A percentile compares a stretch with the other conserved stretches of the same genome.
Evolutionary conservation across 371 early-diverging fungal genomes (phyloP).

Genomic region (Haplosporangium sp.): DNA sequence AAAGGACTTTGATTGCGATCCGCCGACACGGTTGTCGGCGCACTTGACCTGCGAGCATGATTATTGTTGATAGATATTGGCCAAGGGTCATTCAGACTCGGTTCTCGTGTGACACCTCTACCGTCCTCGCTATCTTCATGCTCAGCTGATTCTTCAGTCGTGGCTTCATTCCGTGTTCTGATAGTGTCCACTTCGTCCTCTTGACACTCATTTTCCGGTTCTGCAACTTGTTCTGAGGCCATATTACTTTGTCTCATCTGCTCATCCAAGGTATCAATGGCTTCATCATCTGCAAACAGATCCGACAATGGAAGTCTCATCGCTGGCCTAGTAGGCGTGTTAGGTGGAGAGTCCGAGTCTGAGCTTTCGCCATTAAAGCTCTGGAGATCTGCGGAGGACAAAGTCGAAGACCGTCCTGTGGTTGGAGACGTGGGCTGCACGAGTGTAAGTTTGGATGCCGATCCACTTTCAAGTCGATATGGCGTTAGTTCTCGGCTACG

Average conservation of each 20-base stretch:
- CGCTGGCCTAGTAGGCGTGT: neutral
- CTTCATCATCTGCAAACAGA: neutral
- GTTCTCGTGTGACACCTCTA: neutral
- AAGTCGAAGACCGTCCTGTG: conserved; percentile 10
- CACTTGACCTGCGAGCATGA: conserved; percentile 11
- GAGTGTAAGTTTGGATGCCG: conserved; percentile 21
- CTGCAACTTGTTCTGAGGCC: no score
- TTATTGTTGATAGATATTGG: neutral
- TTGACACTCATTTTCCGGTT: no score
- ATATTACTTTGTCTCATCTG: neutral
- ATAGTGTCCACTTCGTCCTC: no score
- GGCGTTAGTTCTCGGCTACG: neutral
- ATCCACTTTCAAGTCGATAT: neutral
- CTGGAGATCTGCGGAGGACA: no score
- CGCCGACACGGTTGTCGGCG: conserved; percentile 6
- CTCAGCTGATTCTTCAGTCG: no score
- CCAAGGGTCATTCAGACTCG: neutral
- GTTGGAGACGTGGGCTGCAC: conserved; percentile 27
- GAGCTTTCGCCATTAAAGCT: neutral
- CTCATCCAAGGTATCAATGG: neutral
- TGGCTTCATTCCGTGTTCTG: no score
- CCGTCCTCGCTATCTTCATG: neutral
- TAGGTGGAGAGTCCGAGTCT: neutral
- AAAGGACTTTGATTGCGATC: conserved; percentile 16
- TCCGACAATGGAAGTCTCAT: conserved; percentile 1